Base-by-base conservation (phyloP, 2,329 filamentous ascomycete species). In the Bisporella sp. region DNA sequence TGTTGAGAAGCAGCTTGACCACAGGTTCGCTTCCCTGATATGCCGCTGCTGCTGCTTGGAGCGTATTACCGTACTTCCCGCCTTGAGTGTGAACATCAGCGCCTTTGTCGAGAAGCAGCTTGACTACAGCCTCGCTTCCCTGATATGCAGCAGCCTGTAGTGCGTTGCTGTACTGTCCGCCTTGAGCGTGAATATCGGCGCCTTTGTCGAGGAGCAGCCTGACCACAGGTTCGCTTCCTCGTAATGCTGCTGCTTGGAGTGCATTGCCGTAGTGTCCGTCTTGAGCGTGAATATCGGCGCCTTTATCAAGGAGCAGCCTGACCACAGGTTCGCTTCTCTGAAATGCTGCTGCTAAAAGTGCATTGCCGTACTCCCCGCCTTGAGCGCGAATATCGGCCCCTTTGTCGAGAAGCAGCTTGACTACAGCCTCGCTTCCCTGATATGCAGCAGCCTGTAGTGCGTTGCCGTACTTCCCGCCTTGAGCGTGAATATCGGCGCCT, bases 371-470 rank as follows among this genome's bases (percentile, higher is more conserved):
- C 28, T 31, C 30, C 12, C 43, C 43, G 21, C 43, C 43, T 28
- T 30, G 21, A 28, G 29, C 43, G 29, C 32, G 11, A 12, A 45
- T 32, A 7, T 43, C 31, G 21, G 49, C 45, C 1, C 49, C 45
- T 6, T 43, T 33, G 30, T 51, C 49, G 31, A 51, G 21, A n/a
- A 52, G 40, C 31, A 48, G 33, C 37, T 21, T 37, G 21, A 45
- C 41, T 11, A 48, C 12, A 12, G 2, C 33, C 21, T 39, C 33
- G 21, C 41, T 42, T 28, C 30, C 37, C 31, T 33, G 29, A 1
- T 12, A 28, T 30, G 30, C 41, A 8, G 31, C 42, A 1, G 21
- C 42, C 32, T 45, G 43, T 6, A 30, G 43, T 45, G 43, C 43
- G 5, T 31, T 30, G 3, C 5, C 28, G 5, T n/a, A 33, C 12